Conservation (phyloP, 345 rosid species). For the Theobroma cacao region DNA sequence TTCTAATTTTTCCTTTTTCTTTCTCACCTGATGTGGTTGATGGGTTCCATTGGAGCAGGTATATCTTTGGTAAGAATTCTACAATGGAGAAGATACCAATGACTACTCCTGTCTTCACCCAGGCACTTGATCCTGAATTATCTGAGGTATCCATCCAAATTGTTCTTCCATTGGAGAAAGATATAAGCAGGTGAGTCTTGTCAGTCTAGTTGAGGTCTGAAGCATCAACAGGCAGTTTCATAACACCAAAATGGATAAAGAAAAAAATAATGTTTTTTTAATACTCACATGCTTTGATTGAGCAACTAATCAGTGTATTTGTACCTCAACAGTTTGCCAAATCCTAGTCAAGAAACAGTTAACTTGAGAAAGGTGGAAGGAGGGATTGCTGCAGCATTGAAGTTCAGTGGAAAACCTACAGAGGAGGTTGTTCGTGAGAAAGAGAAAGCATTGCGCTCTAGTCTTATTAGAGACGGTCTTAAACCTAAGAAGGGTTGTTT, state of each 20-base stretch:
- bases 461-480: slow-evolving; percentile 48
- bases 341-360: slow-evolving; percentile 57
- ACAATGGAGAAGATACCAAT: slow-evolving; percentile 13
- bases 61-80: slow-evolving; percentile 37
- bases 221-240: neutral
- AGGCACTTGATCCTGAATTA: slow-evolving; percentile 30
- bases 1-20: neutral
- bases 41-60: slow-evolving; percentile 31
- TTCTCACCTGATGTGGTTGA: neutral
- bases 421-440: slow-evolving; percentile 55
- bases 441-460: slow-evolving; percentile 56
- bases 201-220: neutral
- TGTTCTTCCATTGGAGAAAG: slow-evolving; percentile 72
- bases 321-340: slow-evolving; percentile 57
- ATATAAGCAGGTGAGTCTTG: slow-evolving; percentile 49
- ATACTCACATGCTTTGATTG: neutral
- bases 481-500: slow-evolving; percentile 45
- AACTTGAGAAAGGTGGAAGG: slow-evolving; percentile 67
- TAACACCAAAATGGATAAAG: neutral
- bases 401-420: slow-evolving; percentile 83
- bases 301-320: neutral
- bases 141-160: slow-evolving; percentile 72
- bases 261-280: neutral
- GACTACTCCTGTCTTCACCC: slow-evolving; percentile 17
- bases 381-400: slow-evolving; percentile 66